Conservation (phyloP, 768 basidiomycete species). For the Calocybe gangraenosa region DNA sequence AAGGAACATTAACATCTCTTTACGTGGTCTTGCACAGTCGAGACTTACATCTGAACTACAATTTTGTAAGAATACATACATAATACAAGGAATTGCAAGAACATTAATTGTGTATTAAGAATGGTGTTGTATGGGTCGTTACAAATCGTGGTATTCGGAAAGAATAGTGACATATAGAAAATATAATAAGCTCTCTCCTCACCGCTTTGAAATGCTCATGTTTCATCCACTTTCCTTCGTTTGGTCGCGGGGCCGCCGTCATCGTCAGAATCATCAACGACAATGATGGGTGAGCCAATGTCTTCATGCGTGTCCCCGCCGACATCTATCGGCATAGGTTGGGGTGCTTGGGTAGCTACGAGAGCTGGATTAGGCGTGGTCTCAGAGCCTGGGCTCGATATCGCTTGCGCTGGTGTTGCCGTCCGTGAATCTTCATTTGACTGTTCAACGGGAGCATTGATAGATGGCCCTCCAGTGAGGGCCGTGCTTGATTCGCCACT, state of each 20-base stretch:
- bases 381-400: not conserved
- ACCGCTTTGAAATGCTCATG: too few relatives aligned
- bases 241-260: conserved; percentile 52
- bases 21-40: too few relatives aligned
- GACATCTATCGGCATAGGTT: conserved; percentile 28
- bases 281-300: conserved; percentile 51
- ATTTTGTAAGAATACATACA: too few relatives aligned
- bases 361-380: conserved; percentile 4
- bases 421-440: not conserved
- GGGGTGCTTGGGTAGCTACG: conserved; percentile 18
- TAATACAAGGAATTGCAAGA: too few relatives aligned
- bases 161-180: too few relatives aligned
- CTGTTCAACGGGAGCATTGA: conserved; percentile 37
- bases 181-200: too few relatives aligned
- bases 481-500: conserved; percentile 10
- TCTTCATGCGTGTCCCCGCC: conserved; percentile 18
- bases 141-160: not conserved
- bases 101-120: too few relatives aligned
- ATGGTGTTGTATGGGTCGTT: too few relatives aligned
- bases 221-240: conserved; percentile 44
- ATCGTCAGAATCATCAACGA: conserved; percentile 59
- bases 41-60: too few relatives aligned
- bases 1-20: too few relatives aligned
- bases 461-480: conserved; percentile 33
- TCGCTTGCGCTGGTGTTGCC: too few relatives aligned